A percentile compares a stretch with the other conserved stretches of the same genome.
Evolutionary conservation across 2,329 filamentous ascomycete species (phyloP).

Genomic region (Sporothrix humicola): DNA sequence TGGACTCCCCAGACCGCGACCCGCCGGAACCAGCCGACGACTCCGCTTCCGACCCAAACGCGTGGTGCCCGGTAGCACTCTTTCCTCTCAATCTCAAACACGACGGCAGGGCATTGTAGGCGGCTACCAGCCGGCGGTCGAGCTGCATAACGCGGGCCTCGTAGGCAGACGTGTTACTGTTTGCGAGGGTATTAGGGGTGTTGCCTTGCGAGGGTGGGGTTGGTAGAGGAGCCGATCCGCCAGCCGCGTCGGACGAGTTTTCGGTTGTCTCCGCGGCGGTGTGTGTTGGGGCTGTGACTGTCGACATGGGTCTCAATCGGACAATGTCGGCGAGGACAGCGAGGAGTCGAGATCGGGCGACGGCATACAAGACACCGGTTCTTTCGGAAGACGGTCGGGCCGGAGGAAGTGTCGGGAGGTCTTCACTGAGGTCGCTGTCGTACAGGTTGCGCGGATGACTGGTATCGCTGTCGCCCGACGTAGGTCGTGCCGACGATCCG

Average conservation of each 20-base stretch:
- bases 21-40: not conserved
- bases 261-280: not conserved
- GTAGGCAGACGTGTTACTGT: constrained; percentile 13
- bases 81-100: not conserved
- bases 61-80: not conserved
- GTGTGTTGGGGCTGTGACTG: not conserved
- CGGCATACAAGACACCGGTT: constrained; percentile 44
- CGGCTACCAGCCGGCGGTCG: constrained; percentile 38
- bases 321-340: constrained; percentile 38
- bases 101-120: constrained; percentile 35
- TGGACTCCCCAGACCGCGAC: not conserved
- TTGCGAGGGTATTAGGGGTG: not conserved
- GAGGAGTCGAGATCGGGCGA: constrained; percentile 38
- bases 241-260: not conserved
- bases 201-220: not conserved
- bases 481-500: not conserved
- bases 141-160: constrained; percentile 37
- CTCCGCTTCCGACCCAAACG: not conserved
- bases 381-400: constrained; percentile 51
- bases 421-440: constrained; percentile 60
- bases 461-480: constrained; percentile 51
- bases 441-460: constrained; percentile 53
- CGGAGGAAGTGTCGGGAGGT: constrained; percentile 50
- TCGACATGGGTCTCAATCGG: constrained; percentile 13
- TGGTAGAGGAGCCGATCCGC: not conserved